Base-by-base conservation (phyloP, 495 filamentous ascomycete genomes). In the Aspergillus avenaceus region DNA sequence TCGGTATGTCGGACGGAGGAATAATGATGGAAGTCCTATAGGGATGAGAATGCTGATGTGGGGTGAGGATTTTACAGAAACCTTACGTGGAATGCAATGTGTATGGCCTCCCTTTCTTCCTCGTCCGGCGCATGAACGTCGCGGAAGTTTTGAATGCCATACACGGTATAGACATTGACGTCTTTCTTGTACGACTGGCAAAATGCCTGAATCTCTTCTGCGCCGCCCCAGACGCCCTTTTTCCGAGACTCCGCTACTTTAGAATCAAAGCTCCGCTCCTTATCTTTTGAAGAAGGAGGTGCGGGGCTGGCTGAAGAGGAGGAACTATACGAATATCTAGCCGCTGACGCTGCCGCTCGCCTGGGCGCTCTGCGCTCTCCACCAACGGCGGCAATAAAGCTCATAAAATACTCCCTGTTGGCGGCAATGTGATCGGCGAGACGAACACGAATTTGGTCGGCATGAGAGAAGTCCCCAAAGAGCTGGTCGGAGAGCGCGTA, bases 401-500 rank as follows among this genome's bases (percentile, higher is more conserved):
- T 70, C 61, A 84, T 86, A 64, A 85, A 90, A 56, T 84, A 79
- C 16, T 72, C 70, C 13, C 74, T 70, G 54, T 89, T 66, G 12
- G 65, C 67, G 23, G 71, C 73, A 70, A 90, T 89, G 60, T 87
- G 80, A 42, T 76, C 55, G 29, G 88, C 81, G 1, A 86, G 76
- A 25, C 59, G 66, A 14, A 70, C 64, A 24, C 87, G 86, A 52
- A 90, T 83, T 44, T 77, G 70, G 13, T 64, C 56, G 53, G 82
- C 81, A 45, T 78, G 66, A 54, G 67, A 65, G 58, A 85, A 83
- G 53, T 80, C 66, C 29, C 84, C 86, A 56, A 82, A 85, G 41
- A 89, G 59, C 73, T 90, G 87, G 59, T 90, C 87, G 46, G 83
- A 86, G 26, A 89, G 73, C 36, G 87, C 85, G 64, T 88, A 84